Base-by-base conservation (phyloP, 176 grass and related monocot species). In the Chrysopogon serrulatus region DNA sequence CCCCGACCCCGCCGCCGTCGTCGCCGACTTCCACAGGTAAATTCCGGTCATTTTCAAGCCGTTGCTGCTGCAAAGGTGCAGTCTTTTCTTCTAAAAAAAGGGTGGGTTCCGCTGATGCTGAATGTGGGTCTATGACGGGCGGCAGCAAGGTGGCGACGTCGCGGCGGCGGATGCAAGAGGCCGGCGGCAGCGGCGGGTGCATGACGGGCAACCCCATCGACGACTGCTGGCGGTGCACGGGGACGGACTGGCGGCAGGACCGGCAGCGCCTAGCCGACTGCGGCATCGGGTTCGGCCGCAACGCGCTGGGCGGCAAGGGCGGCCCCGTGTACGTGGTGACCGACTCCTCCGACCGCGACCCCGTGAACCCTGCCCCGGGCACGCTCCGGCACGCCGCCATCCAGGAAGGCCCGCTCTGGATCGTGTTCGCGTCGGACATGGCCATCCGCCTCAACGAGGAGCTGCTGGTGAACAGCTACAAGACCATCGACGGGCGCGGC, bases 321-420 rank as follows among this genome's bases (percentile, higher is more conserved):
- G 96, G 96, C 0, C 96, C 93, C 0, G 5, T 90, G 18, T 98
- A 98, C 88, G 87, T 95, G 10, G 93, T 98, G 19, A 95, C 96
- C 0, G 93, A 98, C 77, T 37, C 96, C 3, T 95, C 96, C 0
- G 96, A 98, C 87, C 65, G 53, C 30, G 91, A 98, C 79, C 63
- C 96, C 27, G 96, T 98, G 56, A 96, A 88, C 88, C 96, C 96
- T 0, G 11, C 8, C 5, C 89, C 91, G 0, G 96, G 96, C 34
- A 98, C 93, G 9, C 93, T 98, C 75, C 93, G 96, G 0, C 82
- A 98, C 86, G 96, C 83, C 47, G 91, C 32, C n/a, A 92, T 98
- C 91, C 93, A 98, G 85, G 96, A 98, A 7, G 96, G 91, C 10
- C 96, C 96, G 0, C 91, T 98, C 9, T 98, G 96, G 96, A 98